A percentile compares a stretch with the other conserved stretches of the same genome.
phyloP scores from a whole-genome alignment of 768 basidiomycete genomes.

The Mycena filopes region DNA sequence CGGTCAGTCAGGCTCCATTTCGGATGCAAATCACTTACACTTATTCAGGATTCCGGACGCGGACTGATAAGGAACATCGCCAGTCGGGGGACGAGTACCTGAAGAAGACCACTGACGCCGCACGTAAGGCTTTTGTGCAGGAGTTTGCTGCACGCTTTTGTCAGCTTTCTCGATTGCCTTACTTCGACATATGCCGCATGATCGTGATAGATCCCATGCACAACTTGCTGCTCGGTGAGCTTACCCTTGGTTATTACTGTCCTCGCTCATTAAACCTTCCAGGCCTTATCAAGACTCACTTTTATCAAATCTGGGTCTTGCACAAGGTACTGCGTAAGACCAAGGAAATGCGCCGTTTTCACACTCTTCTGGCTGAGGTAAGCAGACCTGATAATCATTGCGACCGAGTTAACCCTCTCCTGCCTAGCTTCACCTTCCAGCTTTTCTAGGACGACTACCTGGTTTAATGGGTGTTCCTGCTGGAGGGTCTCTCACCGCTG shows the following conservation, averaged over 20 bases:
- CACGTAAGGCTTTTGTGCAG: not conserved
- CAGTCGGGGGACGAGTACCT: not conserved
- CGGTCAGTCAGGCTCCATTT: not conserved
- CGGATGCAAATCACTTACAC: not conserved
- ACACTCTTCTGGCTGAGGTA: constrained; percentile 7
- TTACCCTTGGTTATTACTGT: not conserved
- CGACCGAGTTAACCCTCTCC: not conserved
- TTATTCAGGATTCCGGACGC: not conserved
- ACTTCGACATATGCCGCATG: constrained; percentile 42
- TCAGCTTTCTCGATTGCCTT: constrained; percentile 39
- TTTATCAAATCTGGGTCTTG: constrained; percentile 37
- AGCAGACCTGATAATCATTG: not conserved
- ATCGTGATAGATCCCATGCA: constrained; percentile 47
- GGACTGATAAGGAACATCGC: not conserved
- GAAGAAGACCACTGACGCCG: not conserved
- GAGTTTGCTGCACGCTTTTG: too few relatives aligned
- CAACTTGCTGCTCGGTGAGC: constrained; percentile 40
- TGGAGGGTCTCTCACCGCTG: constrained; percentile 48
- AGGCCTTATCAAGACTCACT: constrained; percentile 35
- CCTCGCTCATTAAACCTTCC: not conserved
- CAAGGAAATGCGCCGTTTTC: constrained; percentile 22
- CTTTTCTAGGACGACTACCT: constrained; percentile 31
- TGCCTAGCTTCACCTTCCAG: constrained; percentile 13
- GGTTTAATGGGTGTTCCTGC: constrained; percentile 42
- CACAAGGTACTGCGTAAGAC: constrained; percentile 31